Conservation (phyloP, 257 asterid species). For the Solanum rostratum region DNA sequence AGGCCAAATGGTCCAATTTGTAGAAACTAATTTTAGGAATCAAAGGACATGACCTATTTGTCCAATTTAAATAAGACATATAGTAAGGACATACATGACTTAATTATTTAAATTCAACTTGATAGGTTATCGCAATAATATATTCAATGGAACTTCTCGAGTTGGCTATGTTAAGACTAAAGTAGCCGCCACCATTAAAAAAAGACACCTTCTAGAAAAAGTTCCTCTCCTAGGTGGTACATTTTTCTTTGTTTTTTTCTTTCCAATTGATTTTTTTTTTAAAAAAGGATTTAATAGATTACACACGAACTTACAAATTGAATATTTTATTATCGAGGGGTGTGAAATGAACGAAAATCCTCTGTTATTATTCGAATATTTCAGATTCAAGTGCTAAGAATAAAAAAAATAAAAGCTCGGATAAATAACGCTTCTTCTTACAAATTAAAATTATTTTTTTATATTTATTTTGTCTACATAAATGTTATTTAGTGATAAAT, state of each 20-base stretch:
- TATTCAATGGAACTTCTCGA: too few species aligned
- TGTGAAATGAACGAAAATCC: neutral
- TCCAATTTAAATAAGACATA: neutral
- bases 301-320: neutral
- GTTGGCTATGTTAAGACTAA: neutral
- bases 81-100: neutral
- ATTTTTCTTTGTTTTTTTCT: neutral
- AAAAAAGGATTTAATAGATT: neutral
- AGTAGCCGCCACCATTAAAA: neutral
- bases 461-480: too few species aligned
- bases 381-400: neutral
- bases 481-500: too few species aligned
- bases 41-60: neutral
- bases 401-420: too few species aligned
- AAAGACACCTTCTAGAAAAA: neutral
- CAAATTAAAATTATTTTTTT: too few species aligned
- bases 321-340: neutral
- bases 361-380: neutral
- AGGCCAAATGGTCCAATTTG: neutral
- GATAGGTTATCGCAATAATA: neutral
- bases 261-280: neutral
- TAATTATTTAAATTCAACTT: neutral
- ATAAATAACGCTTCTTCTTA: too few species aligned
- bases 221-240: neutral
- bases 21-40: neutral